phyloP scores from a whole-genome alignment of 345 rosid species.

The Arabidopsis arenosa region DNA sequence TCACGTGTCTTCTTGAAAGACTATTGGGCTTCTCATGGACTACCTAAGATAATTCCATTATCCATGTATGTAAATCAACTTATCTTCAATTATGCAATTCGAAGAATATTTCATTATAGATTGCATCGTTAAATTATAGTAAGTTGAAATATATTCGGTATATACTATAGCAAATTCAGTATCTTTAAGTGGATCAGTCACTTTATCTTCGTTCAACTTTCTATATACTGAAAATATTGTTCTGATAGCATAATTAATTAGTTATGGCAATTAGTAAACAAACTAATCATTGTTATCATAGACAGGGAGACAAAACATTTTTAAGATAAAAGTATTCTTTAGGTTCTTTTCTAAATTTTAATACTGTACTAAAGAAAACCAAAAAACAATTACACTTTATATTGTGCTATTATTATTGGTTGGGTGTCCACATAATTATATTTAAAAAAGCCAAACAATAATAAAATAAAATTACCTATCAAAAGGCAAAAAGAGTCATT shows the following conservation, averaged over 20 bases:
- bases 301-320: slow-evolving; percentile 29
- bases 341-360: not conserved
- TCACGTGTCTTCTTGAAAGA: not conserved
- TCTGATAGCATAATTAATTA: not conserved
- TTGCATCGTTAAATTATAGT: not conserved
- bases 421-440: slow-evolving; percentile 12
- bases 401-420: slow-evolving; percentile 8
- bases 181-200: too few relatives aligned
- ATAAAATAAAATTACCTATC: not conserved
- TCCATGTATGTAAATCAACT: not conserved
- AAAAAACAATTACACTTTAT: not conserved
- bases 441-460: not conserved
- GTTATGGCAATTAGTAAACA: slow-evolving; percentile 6
- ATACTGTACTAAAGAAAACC: not conserved
- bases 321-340: not conserved
- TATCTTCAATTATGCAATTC: not conserved
- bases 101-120: slow-evolving; percentile 7
- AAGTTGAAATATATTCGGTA: slow-evolving; percentile 15
- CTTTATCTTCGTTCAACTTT: slow-evolving; percentile 17
- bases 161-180: too few relatives aligned
- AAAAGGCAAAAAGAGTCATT: slow-evolving; percentile 4
- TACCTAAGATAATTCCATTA: not conserved
- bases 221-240: slow-evolving; percentile 4
- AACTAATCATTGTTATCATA: slow-evolving; percentile 8
- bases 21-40: not conserved